Percentiles rank a stretch among this genome's conserved stretches.
Conservation (phyloP, 192 early-diverging fungal genomes). For the Phycomyces blakesleeanus region DNA sequence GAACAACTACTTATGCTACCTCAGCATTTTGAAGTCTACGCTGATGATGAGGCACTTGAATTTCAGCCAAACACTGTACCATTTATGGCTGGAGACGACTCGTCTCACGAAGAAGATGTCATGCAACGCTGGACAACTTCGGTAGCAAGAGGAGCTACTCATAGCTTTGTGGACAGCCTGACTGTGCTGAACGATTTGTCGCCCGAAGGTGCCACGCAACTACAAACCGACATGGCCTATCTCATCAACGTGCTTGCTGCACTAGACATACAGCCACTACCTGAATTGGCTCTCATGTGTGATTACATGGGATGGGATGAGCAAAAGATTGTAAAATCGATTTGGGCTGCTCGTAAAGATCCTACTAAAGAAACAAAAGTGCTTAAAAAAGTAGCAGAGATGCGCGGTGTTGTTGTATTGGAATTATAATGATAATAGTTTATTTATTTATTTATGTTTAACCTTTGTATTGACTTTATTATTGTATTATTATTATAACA, state of each 20-base stretch:
- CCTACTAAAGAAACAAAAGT: slow-evolving; percentile 2
- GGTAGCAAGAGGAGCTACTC: slow-evolving; percentile 58
- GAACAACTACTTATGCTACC: slow-evolving; percentile 66
- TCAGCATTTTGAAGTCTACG: slow-evolving; percentile 64
- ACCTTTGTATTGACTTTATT: background rate
- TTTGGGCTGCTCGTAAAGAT: slow-evolving; percentile 9
- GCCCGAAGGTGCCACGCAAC: slow-evolving; percentile 49
- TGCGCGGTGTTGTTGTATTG: slow-evolving; percentile 11
- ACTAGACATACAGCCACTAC: slow-evolving; percentile 22
- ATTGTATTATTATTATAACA: background rate
- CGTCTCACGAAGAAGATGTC: background rate
- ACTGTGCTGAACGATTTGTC: slow-evolving; percentile 39
- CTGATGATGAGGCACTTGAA: slow-evolving; percentile 47
- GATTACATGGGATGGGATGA: slow-evolving; percentile 15
- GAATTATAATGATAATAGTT: background rate
- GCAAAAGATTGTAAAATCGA: background rate
- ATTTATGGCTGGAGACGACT: slow-evolving; percentile 27
- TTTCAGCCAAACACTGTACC: slow-evolving; percentile 46
- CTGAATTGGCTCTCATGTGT: slow-evolving; percentile 13
- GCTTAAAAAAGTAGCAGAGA: slow-evolving; percentile 8
- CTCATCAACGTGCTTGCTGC: slow-evolving; percentile 45
- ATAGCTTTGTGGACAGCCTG: slow-evolving; percentile 35
- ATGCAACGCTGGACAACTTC: slow-evolving; percentile 58
- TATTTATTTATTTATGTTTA: background rate
- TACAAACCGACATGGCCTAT: slow-evolving; percentile 63